Base-by-base conservation (phyloP, 2,329 filamentous ascomycete species). In the Sphaerostilbella broomeana region DNA sequence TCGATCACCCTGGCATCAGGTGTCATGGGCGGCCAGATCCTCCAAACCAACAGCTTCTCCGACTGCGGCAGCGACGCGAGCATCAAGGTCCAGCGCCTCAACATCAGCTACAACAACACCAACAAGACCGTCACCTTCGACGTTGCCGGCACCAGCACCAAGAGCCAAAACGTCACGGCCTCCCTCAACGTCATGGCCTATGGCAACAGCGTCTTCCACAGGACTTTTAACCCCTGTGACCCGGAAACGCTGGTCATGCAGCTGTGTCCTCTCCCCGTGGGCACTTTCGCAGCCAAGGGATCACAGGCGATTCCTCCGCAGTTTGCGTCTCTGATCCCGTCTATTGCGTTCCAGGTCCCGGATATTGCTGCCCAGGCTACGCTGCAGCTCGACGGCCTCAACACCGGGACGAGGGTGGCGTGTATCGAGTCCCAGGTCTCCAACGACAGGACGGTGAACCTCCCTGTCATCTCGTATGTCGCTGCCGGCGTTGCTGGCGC, bases 301-400 rank as follows among this genome's bases (percentile, higher is more conserved):
- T 67, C 65, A 4, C 83, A 92, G 59, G 62, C 69, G 20, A 84
- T 98, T 26, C 84, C 88, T 12, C 63, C 74, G 0, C 55, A 79
- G 45, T 90, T 81, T 56, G 79, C 86, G 40, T 72, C 72, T 38
- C 65, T 84, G 63, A 90, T 98, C 27, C 92, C 92, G 2, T 67
- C 77, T 3, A 94, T 98, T 49, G 90, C 90, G 10, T 98, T 95
- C 66, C 75, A 77, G 45, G 72, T 98, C 21, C 92, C 92, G 35
- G 89, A 98, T 58, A 83, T 98, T 51, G 82, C 90, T 40, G 90
- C 90, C 25, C 66, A 82, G 53, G 92, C 89, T 22, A 92, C 81
- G 30, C 68, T 98, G 47, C 68, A 86, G 56, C 73, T 98, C 31
- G 79, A 73, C 44, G 66, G 77, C 4, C 62, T 77, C 26, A 76